phyloP scores from a whole-genome alignment of 441 rosid species.

The Syzygium malaccense region DNA sequence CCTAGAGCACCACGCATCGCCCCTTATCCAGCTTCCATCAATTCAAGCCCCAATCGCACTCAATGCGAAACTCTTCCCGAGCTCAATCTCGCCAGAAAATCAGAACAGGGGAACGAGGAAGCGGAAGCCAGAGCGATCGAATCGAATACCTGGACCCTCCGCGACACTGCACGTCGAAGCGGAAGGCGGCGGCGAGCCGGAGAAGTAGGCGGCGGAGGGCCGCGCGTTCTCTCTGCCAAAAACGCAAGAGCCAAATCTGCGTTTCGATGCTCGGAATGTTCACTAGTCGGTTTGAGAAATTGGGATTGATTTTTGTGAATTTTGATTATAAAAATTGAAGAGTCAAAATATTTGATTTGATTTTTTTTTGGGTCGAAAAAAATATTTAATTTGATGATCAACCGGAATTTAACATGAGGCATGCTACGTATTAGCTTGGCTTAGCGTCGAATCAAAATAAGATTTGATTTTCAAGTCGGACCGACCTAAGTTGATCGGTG shows the following conservation, averaged over 20 bases:
- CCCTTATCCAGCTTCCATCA: neutral
- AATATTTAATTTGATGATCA: neutral
- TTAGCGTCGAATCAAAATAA: neutral
- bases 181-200: neutral
- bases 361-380: neutral
- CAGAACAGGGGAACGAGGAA: neutral
- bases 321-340: neutral
- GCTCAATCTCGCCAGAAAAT: neutral
- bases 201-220: neutral
- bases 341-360: no score
- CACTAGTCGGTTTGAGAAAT: neutral
- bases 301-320: neutral
- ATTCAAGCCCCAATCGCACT: neutral
- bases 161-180: neutral
- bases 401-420: neutral
- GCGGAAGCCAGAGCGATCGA: neutral
- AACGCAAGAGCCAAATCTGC: neutral
- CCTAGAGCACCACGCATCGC: neutral
- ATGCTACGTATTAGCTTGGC: neutral
- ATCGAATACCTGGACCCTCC: neutral
- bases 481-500: fast-evolving
- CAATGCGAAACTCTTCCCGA: neutral
- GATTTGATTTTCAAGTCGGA: neutral
- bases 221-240: neutral
- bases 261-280: neutral